phyloP scores from a whole-genome alignment of 2,329 filamentous ascomycete genomes.

The Xylariaceae sp. region DNA sequence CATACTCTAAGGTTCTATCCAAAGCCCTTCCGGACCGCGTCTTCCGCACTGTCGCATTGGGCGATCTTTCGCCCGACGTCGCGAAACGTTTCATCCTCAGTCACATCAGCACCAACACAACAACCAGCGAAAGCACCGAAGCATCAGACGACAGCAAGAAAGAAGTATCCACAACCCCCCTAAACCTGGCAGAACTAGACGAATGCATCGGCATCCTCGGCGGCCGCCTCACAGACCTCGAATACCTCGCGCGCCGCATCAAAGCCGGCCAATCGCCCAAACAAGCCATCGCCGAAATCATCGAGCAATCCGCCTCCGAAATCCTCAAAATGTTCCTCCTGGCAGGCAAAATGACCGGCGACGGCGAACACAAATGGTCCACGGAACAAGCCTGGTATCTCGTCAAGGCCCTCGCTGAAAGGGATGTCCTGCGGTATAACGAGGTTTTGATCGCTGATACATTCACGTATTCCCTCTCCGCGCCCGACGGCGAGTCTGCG shows the following conservation, averaged over 20 bases:
- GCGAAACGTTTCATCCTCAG: constrained; percentile 87
- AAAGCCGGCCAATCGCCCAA: constrained; percentile 79
- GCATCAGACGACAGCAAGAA: constrained; percentile 32
- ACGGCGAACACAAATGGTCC: constrained; percentile 59
- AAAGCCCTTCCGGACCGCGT: constrained; percentile 87
- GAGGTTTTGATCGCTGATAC: constrained; percentile 72
- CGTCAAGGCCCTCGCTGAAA: constrained; percentile 69
- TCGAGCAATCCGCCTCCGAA: constrained; percentile 81
- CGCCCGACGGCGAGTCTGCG: constrained; percentile 63
- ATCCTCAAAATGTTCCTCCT: constrained; percentile 91
- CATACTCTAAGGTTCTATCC: constrained; percentile 79
- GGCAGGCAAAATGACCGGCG: constrained; percentile 43
- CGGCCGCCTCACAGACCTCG: constrained; percentile 89
- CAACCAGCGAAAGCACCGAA: constrained; percentile 26
- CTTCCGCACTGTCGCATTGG: constrained; percentile 78
- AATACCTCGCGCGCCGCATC: constrained; percentile 86
- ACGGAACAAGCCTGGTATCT: constrained; percentile 86
- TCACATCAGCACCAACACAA: constrained; percentile 57
- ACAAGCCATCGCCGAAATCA: constrained; percentile 79
- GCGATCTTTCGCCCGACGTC: constrained; percentile 79
- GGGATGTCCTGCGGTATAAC: constrained; percentile 72
- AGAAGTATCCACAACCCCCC: constrained; percentile 20
- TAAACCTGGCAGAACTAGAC: constrained; percentile 66
- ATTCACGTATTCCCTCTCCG: constrained; percentile 57
- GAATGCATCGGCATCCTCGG: constrained; percentile 76